Percentiles rank a stretch among this genome's conserved stretches.
Conservation (phyloP, 805 yeast species). For the Torulaspora quercuum region DNA sequence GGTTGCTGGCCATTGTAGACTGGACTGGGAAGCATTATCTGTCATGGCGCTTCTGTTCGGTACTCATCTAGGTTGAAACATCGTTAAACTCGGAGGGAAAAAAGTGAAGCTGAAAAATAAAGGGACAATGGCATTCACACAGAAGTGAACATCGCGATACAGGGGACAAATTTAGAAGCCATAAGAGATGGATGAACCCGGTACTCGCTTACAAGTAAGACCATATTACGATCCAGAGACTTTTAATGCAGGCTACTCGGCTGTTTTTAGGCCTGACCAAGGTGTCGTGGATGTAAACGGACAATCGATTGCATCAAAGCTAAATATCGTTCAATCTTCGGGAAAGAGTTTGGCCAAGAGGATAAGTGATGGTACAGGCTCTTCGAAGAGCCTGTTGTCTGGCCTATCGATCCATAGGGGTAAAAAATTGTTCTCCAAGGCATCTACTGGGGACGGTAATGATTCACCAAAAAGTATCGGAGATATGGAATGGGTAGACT, state of each 20-base stretch:
- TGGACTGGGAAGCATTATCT: too few relatives aligned
- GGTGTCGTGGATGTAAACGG: conserved; percentile 55
- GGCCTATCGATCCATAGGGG: conserved; percentile 12
- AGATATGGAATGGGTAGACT: conserved; percentile 64
- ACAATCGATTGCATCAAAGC: conserved; percentile 39
- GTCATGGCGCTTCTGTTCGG: too few relatives aligned
- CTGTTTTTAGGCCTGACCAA: conserved; percentile 55
- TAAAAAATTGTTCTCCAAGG: conserved; percentile 16
- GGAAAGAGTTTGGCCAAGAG: conserved; percentile 10
- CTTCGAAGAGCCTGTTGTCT: conserved; percentile 12
- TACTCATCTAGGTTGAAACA: too few relatives aligned
- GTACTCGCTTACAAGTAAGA: conserved; percentile 39
- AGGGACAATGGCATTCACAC: too few relatives aligned
- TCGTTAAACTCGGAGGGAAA: too few relatives aligned
- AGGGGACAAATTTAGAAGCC: not conserved
- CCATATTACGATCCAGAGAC: conserved; percentile 71
- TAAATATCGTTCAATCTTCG: conserved; percentile 33
- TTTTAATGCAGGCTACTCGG: conserved; percentile 62
- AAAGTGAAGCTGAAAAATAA: too few relatives aligned
- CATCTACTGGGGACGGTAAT: conserved; percentile 21
- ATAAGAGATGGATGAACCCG: conserved; percentile 14
- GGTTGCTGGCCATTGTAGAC: too few relatives aligned
- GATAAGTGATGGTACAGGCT: conserved; percentile 2
- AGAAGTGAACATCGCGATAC: not conserved
- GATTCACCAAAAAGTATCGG: conserved; percentile 29